Base-by-base conservation (phyloP, 2,329 filamentous ascomycete genomes). In the Trichoderma citrinoviride region DNA sequence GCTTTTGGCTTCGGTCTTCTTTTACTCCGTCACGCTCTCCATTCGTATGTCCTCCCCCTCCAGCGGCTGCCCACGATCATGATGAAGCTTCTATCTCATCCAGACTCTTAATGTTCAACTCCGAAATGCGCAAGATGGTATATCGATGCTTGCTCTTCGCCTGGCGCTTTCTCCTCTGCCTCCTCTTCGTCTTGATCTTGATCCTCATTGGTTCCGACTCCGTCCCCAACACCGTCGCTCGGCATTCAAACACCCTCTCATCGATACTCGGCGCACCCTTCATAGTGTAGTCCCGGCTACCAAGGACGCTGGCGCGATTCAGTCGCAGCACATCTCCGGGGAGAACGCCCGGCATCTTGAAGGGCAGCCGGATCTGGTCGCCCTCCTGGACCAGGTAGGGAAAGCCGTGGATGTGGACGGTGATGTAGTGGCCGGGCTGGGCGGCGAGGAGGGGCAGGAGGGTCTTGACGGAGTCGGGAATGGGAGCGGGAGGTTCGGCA, bases 131-230 rank as follows among this genome's bases (percentile, higher is more conserved):
- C 77, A 99, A 74, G 23, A 97, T 86, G 3, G 95, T 99, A 77
- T 90, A 97, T 73, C 86, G 84, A 75, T 96, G 92, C 85, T 99
- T 97, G 82, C 92, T 97, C 80, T 84, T 89, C 10, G 95, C 90
- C 66, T 85, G 87, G 81, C 88, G 92, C 56, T 86, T 84, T 74
- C 90, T 84, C 73, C 91, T 81, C 77, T 90, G 90, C 73, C 87
- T 90, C 81, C 87, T 80, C 85, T 93, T 93, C 71, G 85, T 94
- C 85, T 94, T 94, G 79, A 91, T 82, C 80, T 91, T 91, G 71
- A 88, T 80, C 65, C 91, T 82, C 80, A 94, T 76, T 40, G 91
- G 91, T 80, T 93, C 91, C 65, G 87, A 85, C 79, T 98, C 95
- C 7, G 90, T 86, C 6, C 93, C 94, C 68, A 95, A 84, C 27